Evolutionary conservation across 106 monocot species (phyloP).

Genomic region (Ottelia alismoides): DNA sequence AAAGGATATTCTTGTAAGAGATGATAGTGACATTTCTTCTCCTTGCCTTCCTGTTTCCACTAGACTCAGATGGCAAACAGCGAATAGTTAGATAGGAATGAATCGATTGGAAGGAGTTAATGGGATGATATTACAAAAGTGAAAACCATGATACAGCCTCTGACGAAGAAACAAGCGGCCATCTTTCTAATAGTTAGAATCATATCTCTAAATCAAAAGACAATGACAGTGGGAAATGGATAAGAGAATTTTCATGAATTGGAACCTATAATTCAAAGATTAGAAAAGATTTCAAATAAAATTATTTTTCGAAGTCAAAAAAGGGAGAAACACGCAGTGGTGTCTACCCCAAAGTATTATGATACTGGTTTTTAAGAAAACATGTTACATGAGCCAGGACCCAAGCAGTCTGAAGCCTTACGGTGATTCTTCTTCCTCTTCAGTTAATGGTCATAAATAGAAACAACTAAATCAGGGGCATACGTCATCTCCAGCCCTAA

Average conservation of each 20-base stretch:
- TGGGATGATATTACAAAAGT: neutral
- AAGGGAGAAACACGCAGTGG: constrained; percentile 36
- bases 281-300: constrained; percentile 48
- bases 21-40: neutral
- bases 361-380: no score
- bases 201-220: neutral
- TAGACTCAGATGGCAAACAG: neutral
- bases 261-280: constrained; percentile 44
- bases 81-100: neutral
- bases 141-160: constrained; percentile 1
- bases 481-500: no score
- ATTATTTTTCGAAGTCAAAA: constrained; percentile 56
- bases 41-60: no score
- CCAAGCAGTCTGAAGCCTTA: constrained; percentile 12
- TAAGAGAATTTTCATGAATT: constrained; percentile 47
- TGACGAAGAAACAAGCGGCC: neutral
- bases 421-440: constrained; percentile 5
- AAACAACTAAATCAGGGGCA: no score
- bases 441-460: constrained; percentile 13
- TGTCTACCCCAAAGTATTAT: no score
- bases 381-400: constrained; percentile 14
- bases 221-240: constrained; percentile 27
- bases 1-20: no score
- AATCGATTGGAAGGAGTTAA: no score
- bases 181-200: neutral